These are phyloP conservation scores for Colletotrichum sp. DNA, from an alignment of 2,329 filamentous ascomycete genomes.

Conservation along the genomic window DNA sequence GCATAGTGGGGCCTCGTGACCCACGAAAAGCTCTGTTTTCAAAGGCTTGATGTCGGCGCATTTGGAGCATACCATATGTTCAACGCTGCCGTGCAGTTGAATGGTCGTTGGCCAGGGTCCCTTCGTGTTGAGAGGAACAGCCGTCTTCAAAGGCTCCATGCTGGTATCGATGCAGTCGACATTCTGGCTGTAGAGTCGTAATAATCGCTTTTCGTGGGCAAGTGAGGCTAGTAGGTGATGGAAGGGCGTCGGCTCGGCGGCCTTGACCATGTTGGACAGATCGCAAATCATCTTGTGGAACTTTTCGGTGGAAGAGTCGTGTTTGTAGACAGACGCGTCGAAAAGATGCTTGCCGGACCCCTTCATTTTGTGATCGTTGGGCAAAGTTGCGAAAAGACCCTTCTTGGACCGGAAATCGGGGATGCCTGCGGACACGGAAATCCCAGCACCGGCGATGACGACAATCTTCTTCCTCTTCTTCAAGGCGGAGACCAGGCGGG, in stretches of 20 bases:
- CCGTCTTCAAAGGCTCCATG: conserved; percentile 79
- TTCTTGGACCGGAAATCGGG: conserved; percentile 94
- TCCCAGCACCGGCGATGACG: conserved; percentile 93
- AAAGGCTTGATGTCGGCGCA: conserved; percentile 81
- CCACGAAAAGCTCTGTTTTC: conserved; percentile 79
- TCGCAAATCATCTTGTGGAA: conserved; percentile 97
- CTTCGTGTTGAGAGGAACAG: conserved; percentile 80
- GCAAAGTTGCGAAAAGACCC: conserved; percentile 86
- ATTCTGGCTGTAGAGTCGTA: conserved; percentile 95
- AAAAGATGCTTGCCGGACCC: conserved; percentile 95
- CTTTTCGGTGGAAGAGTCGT: conserved; percentile 83
- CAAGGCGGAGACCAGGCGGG: conserved; percentile 74
- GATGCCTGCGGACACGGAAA: conserved; percentile 95
- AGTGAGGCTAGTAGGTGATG: conserved; percentile 93
- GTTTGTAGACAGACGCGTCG: conserved; percentile 96
- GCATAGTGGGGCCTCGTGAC: conserved; percentile 84
- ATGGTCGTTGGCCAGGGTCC: conserved; percentile 93
- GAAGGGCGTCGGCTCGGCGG: conserved; percentile 83
- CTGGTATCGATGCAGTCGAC: conserved; percentile 93
- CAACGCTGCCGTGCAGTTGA: conserved; percentile 90
- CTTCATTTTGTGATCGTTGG: conserved; percentile 88
- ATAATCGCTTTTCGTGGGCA: conserved; percentile 82
- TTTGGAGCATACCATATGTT: conserved; percentile 97
- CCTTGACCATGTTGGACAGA: conserved; percentile 78
- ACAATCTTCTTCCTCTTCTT: conserved; percentile 96